A percentile compares a stretch with the other conserved stretches of the same genome.
These are phyloP conservation scores for Serendipita sp. DNA, from an alignment of 1,284 basidiomycete species.

Conservation along the genomic window DNA sequence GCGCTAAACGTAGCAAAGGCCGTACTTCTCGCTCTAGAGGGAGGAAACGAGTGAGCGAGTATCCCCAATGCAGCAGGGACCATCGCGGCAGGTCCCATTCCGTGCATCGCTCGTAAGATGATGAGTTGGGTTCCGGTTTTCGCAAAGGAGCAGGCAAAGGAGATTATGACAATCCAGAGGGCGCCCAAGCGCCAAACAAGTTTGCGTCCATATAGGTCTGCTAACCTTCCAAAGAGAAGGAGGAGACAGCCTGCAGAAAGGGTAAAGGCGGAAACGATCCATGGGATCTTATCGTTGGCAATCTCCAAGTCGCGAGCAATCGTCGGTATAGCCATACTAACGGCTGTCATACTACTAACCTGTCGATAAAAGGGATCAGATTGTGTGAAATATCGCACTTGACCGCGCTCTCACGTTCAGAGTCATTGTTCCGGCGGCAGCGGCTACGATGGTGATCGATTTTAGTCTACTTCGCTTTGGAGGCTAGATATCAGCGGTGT, in stretches of 20 bases:
- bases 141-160: slow-evolving; percentile 41
- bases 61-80: slow-evolving; percentile 65
- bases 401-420: slow-evolving; percentile 30
- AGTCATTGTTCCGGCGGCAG: slow-evolving; percentile 39
- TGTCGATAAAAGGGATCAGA: not conserved
- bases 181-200: slow-evolving; percentile 43
- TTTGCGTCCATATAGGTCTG: slow-evolving; percentile 60
- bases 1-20: slow-evolving; percentile 69
- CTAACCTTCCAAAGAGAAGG: slow-evolving; percentile 52
- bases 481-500: not conserved
- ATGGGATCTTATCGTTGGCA: slow-evolving; percentile 39
- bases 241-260: slow-evolving; percentile 52
- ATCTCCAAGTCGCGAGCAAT: slow-evolving; percentile 41
- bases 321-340: slow-evolving; percentile 44
- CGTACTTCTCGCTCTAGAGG: slow-evolving; percentile 45
- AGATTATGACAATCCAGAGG: slow-evolving; percentile 30
- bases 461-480: not conserved
- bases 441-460: slow-evolving; percentile 25
- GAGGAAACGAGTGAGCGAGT: slow-evolving; percentile 59
- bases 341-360: slow-evolving; percentile 15
- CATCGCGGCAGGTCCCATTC: slow-evolving; percentile 51
- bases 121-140: slow-evolving; percentile 32
- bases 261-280: slow-evolving; percentile 46
- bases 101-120: slow-evolving; percentile 56
- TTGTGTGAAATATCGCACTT: not conserved